Percentiles rank a stretch among this genome's conserved stretches.
Evolutionary conservation across 1,139 yeast genomes (phyloP).

Genomic region (Diutina ranongensis): DNA sequence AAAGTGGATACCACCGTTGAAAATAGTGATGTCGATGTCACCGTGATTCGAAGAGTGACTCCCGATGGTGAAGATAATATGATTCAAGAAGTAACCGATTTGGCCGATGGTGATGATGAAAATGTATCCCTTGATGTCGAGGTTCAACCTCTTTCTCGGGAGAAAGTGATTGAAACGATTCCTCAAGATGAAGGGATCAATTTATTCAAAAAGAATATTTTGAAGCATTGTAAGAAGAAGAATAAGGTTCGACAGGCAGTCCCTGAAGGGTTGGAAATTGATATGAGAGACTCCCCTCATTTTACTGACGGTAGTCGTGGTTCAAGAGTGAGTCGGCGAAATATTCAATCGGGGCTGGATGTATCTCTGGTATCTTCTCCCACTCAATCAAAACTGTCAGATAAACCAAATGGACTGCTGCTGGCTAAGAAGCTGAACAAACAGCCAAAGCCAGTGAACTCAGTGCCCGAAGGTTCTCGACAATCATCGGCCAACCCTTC

Average conservation of each 20-base stretch:
- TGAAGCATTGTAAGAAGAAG: neutral
- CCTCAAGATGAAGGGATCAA: neutral
- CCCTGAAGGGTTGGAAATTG: neutral
- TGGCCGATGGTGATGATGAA: neutral
- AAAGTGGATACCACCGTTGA: neutral
- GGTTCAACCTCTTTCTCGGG: neutral
- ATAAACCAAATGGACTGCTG: too few relatives aligned
- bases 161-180: neutral
- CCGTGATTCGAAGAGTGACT: neutral
- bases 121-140: neutral
- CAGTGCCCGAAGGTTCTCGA: too few relatives aligned
- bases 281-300: conserved; percentile 1
- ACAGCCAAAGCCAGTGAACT: too few relatives aligned
- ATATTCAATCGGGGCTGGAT: neutral
- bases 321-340: neutral
- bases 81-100: neutral
- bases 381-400: too few relatives aligned
- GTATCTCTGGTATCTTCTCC: neutral
- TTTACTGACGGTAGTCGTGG: neutral
- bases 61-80: neutral
- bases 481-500: too few relatives aligned
- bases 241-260: neutral
- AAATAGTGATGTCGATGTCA: neutral
- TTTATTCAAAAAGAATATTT: conserved; percentile 3
- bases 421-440: too few relatives aligned